Evolutionary conservation across 2,329 filamentous ascomycete genomes (phyloP), one percentile per base, ranked within the genome.

Genomic region (Paraconiothyrium brasiliense): DNA sequence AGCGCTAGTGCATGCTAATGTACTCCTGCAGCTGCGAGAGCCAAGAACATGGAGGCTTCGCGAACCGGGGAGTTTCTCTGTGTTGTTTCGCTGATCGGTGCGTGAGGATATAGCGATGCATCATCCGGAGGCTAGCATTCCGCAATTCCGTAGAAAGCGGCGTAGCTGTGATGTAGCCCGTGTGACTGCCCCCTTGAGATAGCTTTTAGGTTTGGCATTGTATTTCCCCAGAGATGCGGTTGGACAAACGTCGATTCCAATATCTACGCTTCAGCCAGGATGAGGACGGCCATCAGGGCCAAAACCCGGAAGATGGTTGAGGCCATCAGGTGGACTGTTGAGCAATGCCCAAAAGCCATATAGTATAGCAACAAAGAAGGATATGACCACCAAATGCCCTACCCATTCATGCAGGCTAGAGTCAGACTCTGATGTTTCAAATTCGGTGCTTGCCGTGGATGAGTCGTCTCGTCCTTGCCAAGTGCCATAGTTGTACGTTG

Each of bases 281-380:
- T 27, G 41, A 34, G 22, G 20, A 20, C 46, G 22, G 4, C 11
- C 27, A 32, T 35, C 27, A n/a, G 47, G 47, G n/a, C 60, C 49
- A 34, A 37, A 22, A 4, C 39, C 39, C 30, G 39, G 58, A 7
- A 58, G 47, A 44, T 56, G 48, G 32, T 60, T 62, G 20, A 63
- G 47, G 41, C 50, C 35, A n/a, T 70, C 69, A 32, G 70, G 62
- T 37, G 68, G 63, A 22, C 67, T 61, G 44, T 65, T 67, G 58
- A 75, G 63, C 50, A 76, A 61, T 11, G 54, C 66, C 67, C 71
- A 78, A 58, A 78, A 76, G 9, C 64, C 66, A 48, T 75, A 78
- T 24, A 76, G 67, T 39, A 77, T 72, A 43, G 46, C 64, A 8
- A 74, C 14, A 43, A 77, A 74, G 32, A 71, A 43, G 4, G 71